phyloP scores from a whole-genome alignment of 495 filamentous ascomycete species.

The Xylaria nigripes region DNA sequence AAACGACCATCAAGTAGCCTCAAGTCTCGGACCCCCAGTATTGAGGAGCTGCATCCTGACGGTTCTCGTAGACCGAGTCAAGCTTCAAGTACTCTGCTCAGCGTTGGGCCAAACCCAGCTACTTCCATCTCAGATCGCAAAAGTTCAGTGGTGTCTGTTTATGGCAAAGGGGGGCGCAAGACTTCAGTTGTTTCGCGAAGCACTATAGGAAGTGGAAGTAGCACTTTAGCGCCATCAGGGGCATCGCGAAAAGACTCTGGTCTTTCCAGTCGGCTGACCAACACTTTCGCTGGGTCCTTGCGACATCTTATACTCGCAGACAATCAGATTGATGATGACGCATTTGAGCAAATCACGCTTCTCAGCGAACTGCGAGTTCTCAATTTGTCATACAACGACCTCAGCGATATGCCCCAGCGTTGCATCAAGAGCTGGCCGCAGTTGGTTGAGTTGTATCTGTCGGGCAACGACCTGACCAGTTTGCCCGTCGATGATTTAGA shows the following conservation, averaged over 20 bases:
- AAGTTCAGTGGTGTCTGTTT: slow-evolving; percentile 69
- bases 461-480: slow-evolving; percentile 86
- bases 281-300: slow-evolving; percentile 79
- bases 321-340: slow-evolving; percentile 86
- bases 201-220: slow-evolving; percentile 36
- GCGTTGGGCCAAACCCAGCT: slow-evolving; percentile 62
- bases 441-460: slow-evolving; percentile 86
- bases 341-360: slow-evolving; percentile 80
- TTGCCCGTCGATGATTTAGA: slow-evolving; percentile 93
- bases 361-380: slow-evolving; percentile 79
- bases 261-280: slow-evolving; percentile 61
- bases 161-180: slow-evolving; percentile 68
- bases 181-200: slow-evolving; percentile 70
- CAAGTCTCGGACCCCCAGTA: slow-evolving; percentile 52
- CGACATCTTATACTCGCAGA: slow-evolving; percentile 83
- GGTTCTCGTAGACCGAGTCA: slow-evolving; percentile 81
- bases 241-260: slow-evolving; percentile 74
- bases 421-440: slow-evolving; percentile 80
- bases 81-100: slow-evolving; percentile 64
- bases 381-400: slow-evolving; percentile 90
- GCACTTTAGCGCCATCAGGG: slow-evolving; percentile 48
- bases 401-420: slow-evolving; percentile 84
- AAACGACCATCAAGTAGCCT: slow-evolving; percentile 48
- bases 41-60: slow-evolving; percentile 66
- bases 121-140: slow-evolving; percentile 57